Evolutionary conservation across 768 basidiomycete genomes (phyloP), one percentile per base, ranked within the genome.

Genomic region (Xerocomus spinulosus): DNA sequence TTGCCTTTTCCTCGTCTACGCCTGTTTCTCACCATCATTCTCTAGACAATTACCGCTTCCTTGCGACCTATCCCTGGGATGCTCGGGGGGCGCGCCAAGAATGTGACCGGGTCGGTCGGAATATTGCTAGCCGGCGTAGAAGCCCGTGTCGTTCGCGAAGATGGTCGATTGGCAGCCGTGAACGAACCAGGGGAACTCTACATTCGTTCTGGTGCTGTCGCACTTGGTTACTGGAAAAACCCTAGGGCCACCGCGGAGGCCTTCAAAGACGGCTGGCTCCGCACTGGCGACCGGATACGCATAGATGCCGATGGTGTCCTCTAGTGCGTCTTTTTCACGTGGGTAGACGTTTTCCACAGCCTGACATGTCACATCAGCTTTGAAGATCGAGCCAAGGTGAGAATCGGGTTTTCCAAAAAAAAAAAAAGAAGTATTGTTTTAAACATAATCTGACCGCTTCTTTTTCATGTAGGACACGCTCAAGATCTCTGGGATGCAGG

Each of bases 401-500:
- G 50, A 18, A 4, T 5, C n/a, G n/a, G n/a, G n/a, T n/a, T n/a
- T n/a, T n/a, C n/a, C n/a, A n/a, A n/a, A n/a, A n/a, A n/a, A n/a
- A n/a, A n/a, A n/a, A n/a, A n/a, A n/a, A n/a, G n/a, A 14, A 3
- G 17, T 2, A 17, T 2, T 13, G n/a, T 9, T 37, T 3, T 12
- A 24, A 2, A 18, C 24, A 18, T n/a, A 3, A 14, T 35, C 43
- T 44, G 24, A 35, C n/a, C n/a, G 9, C 9, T 3, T 17, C 3
- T 24, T 43, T 24, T 23, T 15, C 25, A 8, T n/a, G 20, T 21
- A 87, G 82, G 89, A 91, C 58, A 88, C 81, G 0, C 72, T 92
- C 18, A 92, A 92, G 60, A 75, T 92, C 3, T 87, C 85, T 0
- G 89, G 88, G 4, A 72, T 71, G 41, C 89, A 91, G 64, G 89